Conservation (phyloP, 306 rosid genomes). For the Trifolium subterraneum region DNA sequence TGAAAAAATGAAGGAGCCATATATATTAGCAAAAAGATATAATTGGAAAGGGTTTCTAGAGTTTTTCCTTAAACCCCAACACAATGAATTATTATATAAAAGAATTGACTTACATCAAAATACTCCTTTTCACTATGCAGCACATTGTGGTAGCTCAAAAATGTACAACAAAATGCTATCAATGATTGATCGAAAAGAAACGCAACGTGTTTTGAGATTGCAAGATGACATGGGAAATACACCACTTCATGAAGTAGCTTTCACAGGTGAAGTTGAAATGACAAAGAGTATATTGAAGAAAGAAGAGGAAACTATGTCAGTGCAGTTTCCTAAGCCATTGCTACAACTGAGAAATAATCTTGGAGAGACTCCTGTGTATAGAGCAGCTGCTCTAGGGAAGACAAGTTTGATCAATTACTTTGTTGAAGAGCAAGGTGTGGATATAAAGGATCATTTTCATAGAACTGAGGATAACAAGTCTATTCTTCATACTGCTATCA, state of each 20-base stretch:
- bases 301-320: not conserved
- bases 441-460: conserved; percentile 8
- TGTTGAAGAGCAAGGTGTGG: not conserved
- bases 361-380: conserved; percentile 44
- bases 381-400: conserved; percentile 50
- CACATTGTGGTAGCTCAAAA: conserved; percentile 36
- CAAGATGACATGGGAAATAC: conserved; percentile 48
- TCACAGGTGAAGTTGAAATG: conserved; percentile 43
- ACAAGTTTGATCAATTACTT: conserved; percentile 26
- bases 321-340: not conserved
- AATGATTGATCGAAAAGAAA: not conserved
- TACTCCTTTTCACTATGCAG: conserved; percentile 49
- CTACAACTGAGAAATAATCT: conserved; percentile 11
- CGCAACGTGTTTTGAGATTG: conserved; percentile 40
- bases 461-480: conserved; percentile 37
- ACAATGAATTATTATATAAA: not conserved
- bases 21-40: conserved; percentile 37
- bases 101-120: conserved; percentile 31
- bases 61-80: not conserved
- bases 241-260: conserved; percentile 49
- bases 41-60: conserved; percentile 31
- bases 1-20: conserved; percentile 42
- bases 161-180: conserved; percentile 36
- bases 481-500: conserved; percentile 51
- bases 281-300: conserved; percentile 28